Conservation (phyloP, 192 early-diverging fungal species). For the Kickxella alabastrina region DNA sequence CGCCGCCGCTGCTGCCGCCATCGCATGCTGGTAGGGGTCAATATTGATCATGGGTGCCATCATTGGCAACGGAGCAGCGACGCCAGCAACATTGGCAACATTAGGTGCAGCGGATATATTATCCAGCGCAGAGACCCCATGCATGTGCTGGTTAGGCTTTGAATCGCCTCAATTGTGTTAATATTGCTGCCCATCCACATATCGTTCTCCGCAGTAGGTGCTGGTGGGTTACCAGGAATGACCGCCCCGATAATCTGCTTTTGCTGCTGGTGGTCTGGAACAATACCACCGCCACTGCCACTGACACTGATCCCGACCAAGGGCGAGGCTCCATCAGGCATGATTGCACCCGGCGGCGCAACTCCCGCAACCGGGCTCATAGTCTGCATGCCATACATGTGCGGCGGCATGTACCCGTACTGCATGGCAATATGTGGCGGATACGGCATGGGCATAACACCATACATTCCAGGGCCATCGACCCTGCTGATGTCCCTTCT, state of each 20-base stretch:
- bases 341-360: not conserved
- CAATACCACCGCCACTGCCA: not conserved
- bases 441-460: conserved; percentile 40
- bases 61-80: too few species aligned
- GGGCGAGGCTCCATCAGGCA: too few species aligned
- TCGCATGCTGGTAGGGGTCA: conserved; percentile 26
- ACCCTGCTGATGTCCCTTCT: not conserved
- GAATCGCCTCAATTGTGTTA: not conserved
- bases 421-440: conserved; percentile 41
- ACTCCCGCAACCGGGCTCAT: conserved; percentile 10
- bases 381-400: conserved; percentile 36
- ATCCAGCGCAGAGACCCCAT: not conserved
- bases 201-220: not conserved
- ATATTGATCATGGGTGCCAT: conserved; percentile 2
- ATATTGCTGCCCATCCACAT: conserved; percentile 4
- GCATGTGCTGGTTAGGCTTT: not conserved
- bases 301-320: conserved; percentile 3
- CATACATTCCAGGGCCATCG: conserved; percentile 22
- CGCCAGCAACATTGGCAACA: too few species aligned
- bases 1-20: conserved; percentile 20
- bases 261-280: too few species aligned
- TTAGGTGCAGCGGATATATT: conserved; percentile 2
- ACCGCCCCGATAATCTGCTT: not conserved
- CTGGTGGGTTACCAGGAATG: not conserved
- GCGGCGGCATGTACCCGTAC: conserved; percentile 42